A percentile compares a stretch with the other conserved stretches of the same genome.
Conservation (phyloP, 1,284 basidiomycete species). For the Thelephora terrestris region DNA sequence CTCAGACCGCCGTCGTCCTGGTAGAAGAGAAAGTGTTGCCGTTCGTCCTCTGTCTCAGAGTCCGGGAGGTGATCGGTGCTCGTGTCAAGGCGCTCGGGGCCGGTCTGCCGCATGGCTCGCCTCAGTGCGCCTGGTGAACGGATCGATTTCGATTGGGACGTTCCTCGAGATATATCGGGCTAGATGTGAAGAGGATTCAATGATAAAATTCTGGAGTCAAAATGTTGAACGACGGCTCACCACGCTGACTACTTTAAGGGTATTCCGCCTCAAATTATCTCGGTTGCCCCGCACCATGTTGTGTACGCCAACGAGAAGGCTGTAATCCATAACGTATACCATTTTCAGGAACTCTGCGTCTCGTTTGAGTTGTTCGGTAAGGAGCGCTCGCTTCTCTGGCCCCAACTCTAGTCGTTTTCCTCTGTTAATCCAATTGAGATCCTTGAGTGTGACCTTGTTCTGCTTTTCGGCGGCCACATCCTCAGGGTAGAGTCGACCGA, state of each 20-base stretch:
- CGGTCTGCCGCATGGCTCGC: conserved; percentile 75
- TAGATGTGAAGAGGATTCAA: conserved; percentile 20
- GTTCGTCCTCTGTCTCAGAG: conserved; percentile 55
- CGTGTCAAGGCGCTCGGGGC: conserved; percentile 63
- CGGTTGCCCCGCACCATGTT: conserved; percentile 85
- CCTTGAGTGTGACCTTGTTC: conserved; percentile 90
- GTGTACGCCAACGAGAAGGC: conserved; percentile 89
- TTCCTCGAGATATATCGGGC: conserved; percentile 52
- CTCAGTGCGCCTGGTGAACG: conserved; percentile 71
- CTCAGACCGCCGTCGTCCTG: conserved; percentile 93
- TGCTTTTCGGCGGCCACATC: conserved; percentile 54
- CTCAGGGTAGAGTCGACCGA: conserved; percentile 84
- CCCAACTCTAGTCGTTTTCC: conserved; percentile 77
- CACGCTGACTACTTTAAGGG: conserved; percentile 82
- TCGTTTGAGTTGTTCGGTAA: conserved; percentile 82
- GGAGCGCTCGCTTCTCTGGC: conserved; percentile 85
- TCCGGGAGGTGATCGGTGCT: conserved; percentile 59
- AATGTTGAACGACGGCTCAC: conserved; percentile 33
- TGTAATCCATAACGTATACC: conserved; percentile 95
- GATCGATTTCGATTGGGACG: conserved; percentile 44
- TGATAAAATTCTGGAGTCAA: background rate
- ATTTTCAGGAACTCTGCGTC: conserved; percentile 81
- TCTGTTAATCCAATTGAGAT: conserved; percentile 92
- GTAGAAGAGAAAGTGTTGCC: conserved; percentile 87
- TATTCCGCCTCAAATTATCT: conserved; percentile 85